Percentiles rank a stretch among this genome's conserved stretches.
phyloP scores from a whole-genome alignment of 129 eudicot genomes.

The Artemisia annua region DNA sequence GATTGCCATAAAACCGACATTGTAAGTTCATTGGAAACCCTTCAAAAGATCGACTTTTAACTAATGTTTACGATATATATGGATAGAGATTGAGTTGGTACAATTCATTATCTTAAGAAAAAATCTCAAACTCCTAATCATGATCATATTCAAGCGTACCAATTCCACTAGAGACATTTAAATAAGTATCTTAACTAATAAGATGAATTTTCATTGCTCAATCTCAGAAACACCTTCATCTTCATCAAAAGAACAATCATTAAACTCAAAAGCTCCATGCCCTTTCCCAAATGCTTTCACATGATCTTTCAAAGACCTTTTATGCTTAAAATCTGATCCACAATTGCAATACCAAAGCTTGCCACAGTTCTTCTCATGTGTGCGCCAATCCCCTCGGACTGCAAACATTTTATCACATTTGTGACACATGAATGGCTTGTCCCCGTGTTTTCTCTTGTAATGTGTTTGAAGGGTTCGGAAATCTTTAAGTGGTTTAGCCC shows the following conservation, averaged over 20 bases:
- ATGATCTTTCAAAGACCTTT: slow-evolving; percentile 80
- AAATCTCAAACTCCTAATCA: background rate
- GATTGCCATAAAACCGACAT: background rate
- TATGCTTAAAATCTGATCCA: slow-evolving; percentile 87
- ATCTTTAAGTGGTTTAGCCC: slow-evolving; percentile 79
- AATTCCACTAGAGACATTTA: too few species aligned
- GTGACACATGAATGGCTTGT: slow-evolving; percentile 58
- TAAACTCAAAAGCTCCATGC: slow-evolving; percentile 53
- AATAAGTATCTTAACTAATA: too few species aligned
- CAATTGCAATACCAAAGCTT: slow-evolving; percentile 76
- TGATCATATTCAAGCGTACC: slow-evolving; percentile 3
- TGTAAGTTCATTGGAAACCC: background rate
- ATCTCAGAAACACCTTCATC: slow-evolving; percentile 28
- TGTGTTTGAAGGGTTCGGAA: slow-evolving; percentile 81
- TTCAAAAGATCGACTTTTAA: background rate
- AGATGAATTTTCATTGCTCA: slow-evolving; percentile 17
- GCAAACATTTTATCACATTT: slow-evolving; percentile 75
- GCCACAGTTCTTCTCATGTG: slow-evolving; percentile 69
- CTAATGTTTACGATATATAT: background rate
- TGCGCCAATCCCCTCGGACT: slow-evolving; percentile 85
- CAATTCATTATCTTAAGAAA: too few species aligned
- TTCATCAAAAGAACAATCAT: slow-evolving; percentile 26
- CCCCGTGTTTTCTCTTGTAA: slow-evolving; percentile 79
- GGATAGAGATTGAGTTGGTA: too few species aligned
- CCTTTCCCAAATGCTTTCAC: slow-evolving; percentile 72